These are phyloP conservation scores for Colletotrichum somersetense DNA, from an alignment of 2,329 filamentous ascomycete genomes.

Conservation along the genomic window DNA sequence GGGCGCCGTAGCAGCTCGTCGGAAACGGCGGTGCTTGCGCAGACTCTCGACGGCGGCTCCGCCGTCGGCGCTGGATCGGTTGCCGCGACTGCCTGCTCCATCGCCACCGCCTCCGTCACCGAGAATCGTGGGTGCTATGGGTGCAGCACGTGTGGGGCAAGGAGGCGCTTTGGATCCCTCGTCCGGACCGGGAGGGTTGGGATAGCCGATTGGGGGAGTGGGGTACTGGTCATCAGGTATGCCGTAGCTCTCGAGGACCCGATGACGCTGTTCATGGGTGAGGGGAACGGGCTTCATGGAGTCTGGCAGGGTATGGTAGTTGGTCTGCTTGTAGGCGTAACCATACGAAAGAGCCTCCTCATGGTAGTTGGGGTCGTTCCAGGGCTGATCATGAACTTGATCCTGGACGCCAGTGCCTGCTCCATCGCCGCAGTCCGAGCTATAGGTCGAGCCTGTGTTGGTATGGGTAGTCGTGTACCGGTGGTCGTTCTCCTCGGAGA, in stretches of 20 bases:
- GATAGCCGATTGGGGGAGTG: slow-evolving; percentile 24
- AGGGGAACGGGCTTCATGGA: slow-evolving; percentile 22
- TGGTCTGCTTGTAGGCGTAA: slow-evolving; percentile 28
- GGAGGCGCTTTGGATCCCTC: slow-evolving; percentile 17
- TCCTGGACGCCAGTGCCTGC: background rate
- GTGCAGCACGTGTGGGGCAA: slow-evolving; percentile 29
- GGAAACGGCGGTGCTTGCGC: slow-evolving; percentile 34
- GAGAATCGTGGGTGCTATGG: background rate
- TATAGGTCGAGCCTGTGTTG: background rate
- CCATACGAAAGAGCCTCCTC: slow-evolving; percentile 32
- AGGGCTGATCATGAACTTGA: slow-evolving; percentile 9
- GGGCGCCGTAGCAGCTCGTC: slow-evolving; percentile 33
- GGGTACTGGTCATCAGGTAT: slow-evolving; percentile 35
- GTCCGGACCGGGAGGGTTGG: slow-evolving; percentile 22
- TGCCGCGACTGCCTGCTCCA: background rate
- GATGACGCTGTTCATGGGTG: slow-evolving; percentile 24
- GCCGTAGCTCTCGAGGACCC: slow-evolving; percentile 14
- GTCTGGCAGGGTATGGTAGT: slow-evolving; percentile 17
- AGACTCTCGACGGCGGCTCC: slow-evolving; percentile 18
- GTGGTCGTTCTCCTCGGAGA: slow-evolving; percentile 27
- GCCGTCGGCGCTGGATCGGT: background rate
- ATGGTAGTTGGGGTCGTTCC: slow-evolving; percentile 27
- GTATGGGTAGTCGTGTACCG: slow-evolving; percentile 7
- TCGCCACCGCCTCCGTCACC: background rate
- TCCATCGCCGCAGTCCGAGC: background rate